phyloP scores from a whole-genome alignment of 2,329 filamentous ascomycete genomes.

The Penicillium hordei region DNA sequence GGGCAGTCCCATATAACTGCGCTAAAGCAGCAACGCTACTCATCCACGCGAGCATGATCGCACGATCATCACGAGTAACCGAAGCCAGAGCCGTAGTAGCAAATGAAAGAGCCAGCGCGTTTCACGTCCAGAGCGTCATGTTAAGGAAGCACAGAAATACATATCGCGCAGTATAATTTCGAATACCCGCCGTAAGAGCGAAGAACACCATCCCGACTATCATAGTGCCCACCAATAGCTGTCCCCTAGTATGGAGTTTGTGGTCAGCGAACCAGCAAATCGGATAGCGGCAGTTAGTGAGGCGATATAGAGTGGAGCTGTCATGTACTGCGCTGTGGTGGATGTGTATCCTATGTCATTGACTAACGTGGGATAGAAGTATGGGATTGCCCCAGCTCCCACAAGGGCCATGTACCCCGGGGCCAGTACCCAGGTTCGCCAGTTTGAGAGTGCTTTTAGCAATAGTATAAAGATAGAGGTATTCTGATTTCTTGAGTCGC shows the following conservation, averaged over 20 bases:
- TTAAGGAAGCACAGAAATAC: slow-evolving; percentile 8
- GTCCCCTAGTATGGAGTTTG: neutral
- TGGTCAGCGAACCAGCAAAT: slow-evolving; percentile 3
- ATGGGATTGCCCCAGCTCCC: slow-evolving; percentile 5
- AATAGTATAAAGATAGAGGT: neutral
- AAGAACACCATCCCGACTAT: slow-evolving; percentile 8
- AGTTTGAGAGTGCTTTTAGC: neutral
- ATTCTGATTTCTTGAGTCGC: neutral
- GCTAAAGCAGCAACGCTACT: slow-evolving; percentile 4
- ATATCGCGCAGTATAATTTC: slow-evolving; percentile 4
- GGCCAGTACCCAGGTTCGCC: slow-evolving; percentile 7
- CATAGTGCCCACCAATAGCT: neutral
- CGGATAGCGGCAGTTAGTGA: neutral
- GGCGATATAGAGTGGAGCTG: slow-evolving; percentile 2
- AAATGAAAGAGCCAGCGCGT: slow-evolving; percentile 6
- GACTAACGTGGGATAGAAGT: slow-evolving; percentile 2
- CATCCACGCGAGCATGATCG: slow-evolving; percentile 9
- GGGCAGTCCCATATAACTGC: slow-evolving; percentile 9
- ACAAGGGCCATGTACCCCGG: slow-evolving; percentile 4
- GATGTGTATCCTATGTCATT: slow-evolving; percentile 2
- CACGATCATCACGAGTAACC: slow-evolving; percentile 3
- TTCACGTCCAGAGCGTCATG: slow-evolving; percentile 5
- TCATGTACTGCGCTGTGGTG: slow-evolving; percentile 9
- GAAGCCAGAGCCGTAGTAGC: slow-evolving; percentile 3
- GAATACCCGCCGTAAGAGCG: slow-evolving; percentile 4